Base-by-base conservation (phyloP, 805 yeast genomes). In the Jamesozyma piceae region DNA sequence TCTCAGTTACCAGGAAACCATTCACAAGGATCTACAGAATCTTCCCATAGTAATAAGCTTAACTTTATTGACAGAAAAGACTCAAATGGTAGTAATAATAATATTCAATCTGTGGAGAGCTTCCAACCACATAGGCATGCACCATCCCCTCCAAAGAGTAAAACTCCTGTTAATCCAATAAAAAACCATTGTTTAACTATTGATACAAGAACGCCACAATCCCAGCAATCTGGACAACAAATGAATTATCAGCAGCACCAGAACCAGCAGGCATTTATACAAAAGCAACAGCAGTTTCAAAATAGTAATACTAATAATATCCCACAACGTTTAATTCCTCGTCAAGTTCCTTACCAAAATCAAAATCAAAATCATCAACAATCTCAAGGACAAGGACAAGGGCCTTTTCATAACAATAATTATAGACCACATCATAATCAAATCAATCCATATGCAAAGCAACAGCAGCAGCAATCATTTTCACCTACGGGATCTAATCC, bases 81-180 rank as follows among this genome's bases (percentile, higher is more conserved):
- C 24, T 28, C 24, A 18, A 28, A 18, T n/a, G 38, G 44, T 33
- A 39, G 27, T 26, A 34, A 28, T 20, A 36, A 41, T 41, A 41
- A 41, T 41, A 41, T 35, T 41, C 43, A 35, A 28, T 18, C 28
- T 13, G 17, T 15, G 5, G 43, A 41, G 30, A 26, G 30, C 11
- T 41, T 41, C 26, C 43, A 41, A 19, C 43, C 43, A 17, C 37
- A 39, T 29, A 55, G 60, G 32, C 58, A 51, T 28, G 58, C 62
- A 17, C 58, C 61, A 20, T 39, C 55, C 14, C 58, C 62, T 17
- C 63, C 58, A 32, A 52, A 49, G 35, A 41, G 44, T 18, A 51
- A 52, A 37, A 41, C 53, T 8, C 50, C 47, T 27, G 43, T 47
- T 33, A 32, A 44, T 42, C 43, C 47, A 27, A 46, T n/a, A 10